Base-by-base conservation (phyloP, 139 green algal species). In the Tetradesmus lagerheimii region DNA sequence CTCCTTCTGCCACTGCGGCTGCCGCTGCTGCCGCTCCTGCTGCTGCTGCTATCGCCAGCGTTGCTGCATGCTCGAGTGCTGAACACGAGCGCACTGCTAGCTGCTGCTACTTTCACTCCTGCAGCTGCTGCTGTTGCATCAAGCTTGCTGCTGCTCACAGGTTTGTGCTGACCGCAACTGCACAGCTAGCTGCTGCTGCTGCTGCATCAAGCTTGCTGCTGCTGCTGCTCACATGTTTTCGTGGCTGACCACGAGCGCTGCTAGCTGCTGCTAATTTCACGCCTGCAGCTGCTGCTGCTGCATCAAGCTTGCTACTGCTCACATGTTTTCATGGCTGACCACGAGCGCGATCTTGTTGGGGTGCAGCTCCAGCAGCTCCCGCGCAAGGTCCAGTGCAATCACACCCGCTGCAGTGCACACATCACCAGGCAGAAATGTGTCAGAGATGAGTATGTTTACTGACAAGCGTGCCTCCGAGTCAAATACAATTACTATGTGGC, bases 321-420 rank as follows among this genome's bases (percentile, higher is more conserved):
- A 71, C 57, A 99, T 99, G 94, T 99, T 99, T 93, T 99, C 98
- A 0, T 98, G 99, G 81, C 89, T 96, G 18, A 99, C 94, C 4
- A 99, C 98, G 35, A 99, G 91, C 3, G 94, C 95, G 47, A 94
- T 93, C 37, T 92, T 92, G 82, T 92, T 93, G 34, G 95, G 94
- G 92, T 97, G 93, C 77, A 96, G 93, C 79, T 92, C 75, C 20
- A 94, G 89, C 82, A 93, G 53, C 53, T 93, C 91, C 50, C 90
- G 85, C 4, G 96, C 96, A 27, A 98, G 94, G 74, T 94, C 94
- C 29, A 99, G 83, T 0, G 96, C 90, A 47, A 98, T 97, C 6
- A 98, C 94, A 64, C 88, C 88, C 27, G 88, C 96, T 74, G 95
- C 15, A 99, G 92, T 1, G 99, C 97, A 37, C n/a, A 99, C n/a